Conservation (phyloP, 495 filamentous ascomycete genomes). For the Bacidia gigantensis region DNA sequence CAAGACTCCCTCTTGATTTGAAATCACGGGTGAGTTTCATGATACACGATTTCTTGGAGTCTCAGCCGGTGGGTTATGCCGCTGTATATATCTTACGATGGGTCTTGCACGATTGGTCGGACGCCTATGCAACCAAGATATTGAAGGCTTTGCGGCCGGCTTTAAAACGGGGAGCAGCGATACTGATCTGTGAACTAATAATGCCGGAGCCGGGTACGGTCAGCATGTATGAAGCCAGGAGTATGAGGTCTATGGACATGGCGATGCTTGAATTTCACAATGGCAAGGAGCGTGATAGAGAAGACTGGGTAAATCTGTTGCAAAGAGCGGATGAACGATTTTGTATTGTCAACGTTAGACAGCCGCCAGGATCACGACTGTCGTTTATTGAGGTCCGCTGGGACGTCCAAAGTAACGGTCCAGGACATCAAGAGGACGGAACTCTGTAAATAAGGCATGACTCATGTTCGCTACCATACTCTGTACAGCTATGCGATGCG, state of each 20-base stretch:
- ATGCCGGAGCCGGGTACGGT: conserved; percentile 20
- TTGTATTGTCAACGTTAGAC: conserved; percentile 8
- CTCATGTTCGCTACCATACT: no score
- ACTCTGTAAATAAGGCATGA: no score
- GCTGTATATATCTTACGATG: conserved; percentile 13
- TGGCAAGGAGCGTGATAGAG: conserved; percentile 21
- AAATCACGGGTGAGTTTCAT: neutral
- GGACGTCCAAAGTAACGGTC: no score
- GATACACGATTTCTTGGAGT: conserved; percentile 14
- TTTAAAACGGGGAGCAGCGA: conserved; percentile 37
- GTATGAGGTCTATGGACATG: conserved; percentile 18
- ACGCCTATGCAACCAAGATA: conserved; percentile 26
- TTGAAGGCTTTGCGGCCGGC: conserved; percentile 42
- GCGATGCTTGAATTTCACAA: conserved; percentile 26
- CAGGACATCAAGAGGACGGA: no score
- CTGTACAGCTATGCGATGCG: no score
- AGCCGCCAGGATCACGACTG: conserved; percentile 11
- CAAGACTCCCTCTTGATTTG: neutral
- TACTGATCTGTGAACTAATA: conserved; percentile 33
- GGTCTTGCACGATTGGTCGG: conserved; percentile 14
- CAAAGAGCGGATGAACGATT: conserved; percentile 19
- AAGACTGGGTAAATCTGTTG: conserved; percentile 25
- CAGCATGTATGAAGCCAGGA: conserved; percentile 8
- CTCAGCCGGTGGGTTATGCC: conserved; percentile 10
- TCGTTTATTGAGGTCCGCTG: neutral